Evolutionary conservation across 1,284 basidiomycete species (phyloP).

Genomic region (Phlebopus sp.): DNA sequence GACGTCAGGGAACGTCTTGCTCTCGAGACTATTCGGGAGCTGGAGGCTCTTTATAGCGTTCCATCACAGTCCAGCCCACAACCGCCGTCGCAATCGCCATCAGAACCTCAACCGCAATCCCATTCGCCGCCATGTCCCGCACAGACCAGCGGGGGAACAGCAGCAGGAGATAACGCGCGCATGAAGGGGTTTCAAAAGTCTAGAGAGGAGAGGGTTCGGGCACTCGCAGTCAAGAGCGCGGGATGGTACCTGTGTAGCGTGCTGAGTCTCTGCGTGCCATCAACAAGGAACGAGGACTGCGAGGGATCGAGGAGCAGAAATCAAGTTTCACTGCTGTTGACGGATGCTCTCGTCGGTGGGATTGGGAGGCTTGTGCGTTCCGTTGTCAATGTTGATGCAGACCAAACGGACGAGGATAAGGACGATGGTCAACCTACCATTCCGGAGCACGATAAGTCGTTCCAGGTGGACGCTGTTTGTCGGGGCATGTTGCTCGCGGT

Average conservation of each 20-base stretch:
- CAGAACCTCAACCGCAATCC: not conserved
- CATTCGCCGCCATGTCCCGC: not conserved
- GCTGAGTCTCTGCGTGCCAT: constrained; percentile 22
- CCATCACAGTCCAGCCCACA: not conserved
- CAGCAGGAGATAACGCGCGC: not conserved
- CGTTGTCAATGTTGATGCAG: not conserved
- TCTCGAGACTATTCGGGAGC: constrained; percentile 27
- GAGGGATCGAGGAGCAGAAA: not conserved
- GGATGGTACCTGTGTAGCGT: constrained; percentile 27
- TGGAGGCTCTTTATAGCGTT: constrained; percentile 20
- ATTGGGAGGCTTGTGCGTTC: constrained; percentile 25
- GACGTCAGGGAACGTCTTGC: constrained; percentile 20
- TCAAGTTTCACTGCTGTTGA: constrained; percentile 6
- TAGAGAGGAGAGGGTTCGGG: constrained; percentile 19
- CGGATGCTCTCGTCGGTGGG: constrained; percentile 18
- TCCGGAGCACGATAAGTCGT: not conserved
- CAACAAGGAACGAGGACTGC: not conserved
- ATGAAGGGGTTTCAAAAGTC: constrained; percentile 11
- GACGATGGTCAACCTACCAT: not conserved
- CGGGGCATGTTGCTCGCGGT: constrained; percentile 27
- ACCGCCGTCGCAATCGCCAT: not conserved
- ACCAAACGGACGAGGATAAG: not conserved
- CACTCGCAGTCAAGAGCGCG: constrained; percentile 24
- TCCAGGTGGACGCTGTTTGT: constrained; percentile 21
- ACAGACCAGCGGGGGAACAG: too few species aligned